Evolutionary conservation across 139 green algal species (phyloP), one percentile per base, ranked within the genome.

Genomic region (Picochlorum sp.): DNA sequence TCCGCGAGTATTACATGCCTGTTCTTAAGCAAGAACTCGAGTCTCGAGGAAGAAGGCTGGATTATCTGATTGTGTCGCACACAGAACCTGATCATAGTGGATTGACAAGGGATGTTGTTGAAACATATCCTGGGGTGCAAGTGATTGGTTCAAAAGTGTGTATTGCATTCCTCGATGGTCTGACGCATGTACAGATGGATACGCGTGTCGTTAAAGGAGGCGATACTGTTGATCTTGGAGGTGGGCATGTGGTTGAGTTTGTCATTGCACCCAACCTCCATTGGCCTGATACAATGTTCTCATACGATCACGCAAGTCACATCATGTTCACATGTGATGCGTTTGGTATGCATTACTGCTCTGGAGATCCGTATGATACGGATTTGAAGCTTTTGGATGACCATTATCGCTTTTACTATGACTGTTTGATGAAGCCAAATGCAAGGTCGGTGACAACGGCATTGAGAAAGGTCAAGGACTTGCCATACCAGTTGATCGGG

Each of bases 371-470:
- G 50, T 91, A 84, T 60, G 87, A 94, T 73, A 77, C 72, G 8
- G 76, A 92, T 56, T 66, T 79, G 37, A 47, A 28, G 23, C 51
- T 75, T 23, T 63, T 85, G 45, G 60, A 79, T 57, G 67, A 76
- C 4, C 87, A 95, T 75, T 90, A 78, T 72, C 78, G 84, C 10
- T 98, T 97, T 76, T 98, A 98, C 73, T 98, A 97, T 67, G 88
- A 98, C 66, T 98, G 92, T 83, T 77, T 98, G 41, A 98, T 98
- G 92, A 80, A 81, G 51, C 92, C 92, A 64, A 98, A 97, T 77
- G 82, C 92, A 24, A 86, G 86, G 69, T 88, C 76, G 3, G 92
- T 98, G 50, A 79, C 87, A 49, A 95, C 86, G 1, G 92, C 92
- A 3, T 76, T 98, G 51, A 79, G 84, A 60, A 97, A 96, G 76